Evolutionary conservation across 2,329 filamentous ascomycete species (phyloP).

Genomic region (Phyllosticta citriasiana): DNA sequence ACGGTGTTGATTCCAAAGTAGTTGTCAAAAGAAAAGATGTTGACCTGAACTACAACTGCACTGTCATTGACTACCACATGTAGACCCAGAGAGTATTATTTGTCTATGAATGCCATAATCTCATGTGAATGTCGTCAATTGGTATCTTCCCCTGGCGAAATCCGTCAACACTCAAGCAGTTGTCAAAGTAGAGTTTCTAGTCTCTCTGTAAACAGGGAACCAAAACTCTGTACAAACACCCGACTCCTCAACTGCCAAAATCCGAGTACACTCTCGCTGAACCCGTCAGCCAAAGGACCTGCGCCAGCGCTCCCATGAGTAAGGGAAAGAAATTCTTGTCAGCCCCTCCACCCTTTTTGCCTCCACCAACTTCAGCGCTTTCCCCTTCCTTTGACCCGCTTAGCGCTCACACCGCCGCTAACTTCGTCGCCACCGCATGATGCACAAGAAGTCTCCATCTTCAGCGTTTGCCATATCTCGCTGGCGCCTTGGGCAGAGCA

Average conservation of each 20-base stretch:
- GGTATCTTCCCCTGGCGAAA: neutral
- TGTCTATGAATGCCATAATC: neutral
- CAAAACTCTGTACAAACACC: no score
- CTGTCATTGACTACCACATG: no score
- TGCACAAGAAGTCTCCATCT: conserved; percentile 18
- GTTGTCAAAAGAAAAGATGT: no score
- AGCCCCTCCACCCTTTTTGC: neutral
- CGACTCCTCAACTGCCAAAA: no score
- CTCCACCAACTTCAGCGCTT: neutral
- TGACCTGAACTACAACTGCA: no score
- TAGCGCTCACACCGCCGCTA: neutral
- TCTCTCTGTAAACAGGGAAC: no score
- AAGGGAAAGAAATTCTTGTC: neutral
- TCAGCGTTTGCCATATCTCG: conserved; percentile 28
- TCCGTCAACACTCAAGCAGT: no score
- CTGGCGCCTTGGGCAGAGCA: conserved; percentile 14
- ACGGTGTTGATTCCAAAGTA: no score
- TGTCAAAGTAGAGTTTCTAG: no score
- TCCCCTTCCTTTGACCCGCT: neutral
- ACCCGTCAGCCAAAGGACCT: neutral
- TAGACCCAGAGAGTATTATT: no score
- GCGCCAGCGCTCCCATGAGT: neutral
- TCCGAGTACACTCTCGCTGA: neutral
- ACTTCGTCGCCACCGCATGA: neutral
- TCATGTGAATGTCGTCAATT: neutral